Base-by-base conservation (phyloP, 257 asterid species). In the Solanum rostratum region DNA sequence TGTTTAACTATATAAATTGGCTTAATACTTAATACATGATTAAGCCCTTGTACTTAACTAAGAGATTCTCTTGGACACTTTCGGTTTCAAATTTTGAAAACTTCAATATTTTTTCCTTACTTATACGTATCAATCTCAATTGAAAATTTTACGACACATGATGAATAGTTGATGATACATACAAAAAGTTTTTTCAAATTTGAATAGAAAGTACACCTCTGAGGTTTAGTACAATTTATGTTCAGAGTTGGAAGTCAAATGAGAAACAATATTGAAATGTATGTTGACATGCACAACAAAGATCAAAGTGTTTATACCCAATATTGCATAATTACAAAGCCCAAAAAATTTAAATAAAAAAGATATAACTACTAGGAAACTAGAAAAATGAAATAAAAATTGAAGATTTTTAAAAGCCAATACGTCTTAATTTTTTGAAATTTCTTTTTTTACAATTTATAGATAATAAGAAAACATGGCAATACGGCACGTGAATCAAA, bases 391-490 rank as follows among this genome's bases (percentile, higher is more conserved):
- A 27, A 29, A 70, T 11, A 68, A 79, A 69, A 84, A 10, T 52
- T 20, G 57, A 73, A 54, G 84, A 81, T 37, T 86, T 68, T 37
- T 18, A 85, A 71, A 76, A 65, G 68, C 83, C 73, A 46, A 68
- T 49, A 73, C 30, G 2, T 52, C 69, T 84, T 83, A 57, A 83
- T 83, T 79, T 87, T 70, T 68, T 19, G 46, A 71, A 78, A 52
- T 54, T 30, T 46, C 7, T 65, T 29, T 49, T 87, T 89, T 92
- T 91, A 96, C 97, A 95, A 86, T 89, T 89, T 91, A 84, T 97
- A 97, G 89, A 97, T 92, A 68, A 97, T 90, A 37, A 97, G 97
- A 81, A 97, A 89, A 85, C 99, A 96, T 8, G 99, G 98, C 65
- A 96, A 85, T 69, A 95, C 90, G 19, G 98, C 98, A 84, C 98